Base-by-base conservation (phyloP, 2,329 filamentous ascomycete species). In the Neonectria faginata region DNA sequence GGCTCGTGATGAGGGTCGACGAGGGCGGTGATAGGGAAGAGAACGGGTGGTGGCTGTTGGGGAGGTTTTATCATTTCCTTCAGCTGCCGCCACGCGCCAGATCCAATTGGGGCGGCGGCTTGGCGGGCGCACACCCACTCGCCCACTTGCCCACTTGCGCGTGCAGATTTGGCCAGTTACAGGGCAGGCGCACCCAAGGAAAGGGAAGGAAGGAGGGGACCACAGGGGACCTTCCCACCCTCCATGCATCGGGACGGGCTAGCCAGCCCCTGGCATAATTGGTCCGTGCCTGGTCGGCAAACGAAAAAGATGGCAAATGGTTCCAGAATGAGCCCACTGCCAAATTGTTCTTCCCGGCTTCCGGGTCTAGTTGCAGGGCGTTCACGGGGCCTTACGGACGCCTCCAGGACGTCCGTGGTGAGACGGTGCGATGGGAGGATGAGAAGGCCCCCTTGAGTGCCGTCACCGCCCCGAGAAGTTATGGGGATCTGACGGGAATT, bases 241-340 rank as follows among this genome's bases (percentile, higher is more conserved):
- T 58, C 56, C n/a, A 18, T 58, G 39, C 54, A 39, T 27, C 33
- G 36, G 53, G 31, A 36, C 31, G 31, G 44, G 39, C 27, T 36
- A 29, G 36, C 48, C 29, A 54, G 29, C 42, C 50, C 44, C 51
- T 59, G 61, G 42, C 27, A 31, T 50, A n/a, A 63, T 51, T 55
- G 61, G 61, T 33, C 61, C 56, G 55, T 62, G 60, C 60, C 27
- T 12, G n/a, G 20, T 52, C 39, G 57, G 59, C 55, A 65, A 66
- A 57, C 33, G 60, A 64, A 57, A 66, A 65, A 68, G 61, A 71
- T 66, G 65, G 61, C 25, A 55, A 59, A 74, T 74, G 73, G 71
- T 70, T 68, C 70, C 70, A 78, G 73, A 77, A 78, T 79, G 76
- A 78, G 76, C 73, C 78, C 76, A 79, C 76, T 68, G 57, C 42